These are phyloP conservation scores for Rhodotorula taiwanensis DNA, from an alignment of 768 basidiomycete genomes.

Conservation along the genomic window DNA sequence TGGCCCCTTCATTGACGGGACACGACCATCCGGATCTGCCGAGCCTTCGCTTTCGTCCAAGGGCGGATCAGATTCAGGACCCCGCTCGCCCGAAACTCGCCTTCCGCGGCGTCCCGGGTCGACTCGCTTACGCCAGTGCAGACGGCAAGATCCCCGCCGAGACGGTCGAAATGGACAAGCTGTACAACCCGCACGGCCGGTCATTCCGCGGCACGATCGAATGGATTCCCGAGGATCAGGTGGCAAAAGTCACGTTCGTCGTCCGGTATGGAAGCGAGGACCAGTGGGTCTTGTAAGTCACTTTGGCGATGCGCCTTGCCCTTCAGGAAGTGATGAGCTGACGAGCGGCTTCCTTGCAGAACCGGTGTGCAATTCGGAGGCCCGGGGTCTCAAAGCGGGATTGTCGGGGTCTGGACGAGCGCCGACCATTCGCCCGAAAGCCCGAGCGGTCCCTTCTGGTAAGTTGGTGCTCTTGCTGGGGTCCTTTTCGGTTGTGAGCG, in stretches of 20 bases:
- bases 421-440: conserved; percentile 18
- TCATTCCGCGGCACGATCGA: conserved; percentile 20
- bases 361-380: conserved; percentile 18
- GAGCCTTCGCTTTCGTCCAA: neutral
- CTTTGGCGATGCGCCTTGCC: too few species aligned
- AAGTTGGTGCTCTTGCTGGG: neutral
- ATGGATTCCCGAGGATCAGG: neutral
- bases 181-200: neutral
- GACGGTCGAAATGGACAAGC: too few species aligned
- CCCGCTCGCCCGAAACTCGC: neutral
- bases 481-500: too few species aligned
- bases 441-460: conserved; percentile 30
- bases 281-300: conserved; percentile 10
- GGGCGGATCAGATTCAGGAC: neutral
- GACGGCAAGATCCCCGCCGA: neutral
- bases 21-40: neutral
- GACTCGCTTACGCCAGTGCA: conserved; percentile 2
- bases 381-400: neutral
- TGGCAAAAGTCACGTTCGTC: conserved; percentile 3
- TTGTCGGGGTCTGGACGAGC: conserved; percentile 18
- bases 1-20: neutral
- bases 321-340: too few species aligned
- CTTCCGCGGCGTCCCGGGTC: conserved; percentile 14
- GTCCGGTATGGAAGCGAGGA: conserved; percentile 15
- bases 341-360: neutral